Evolutionary conservation across 1,284 basidiomycete species (phyloP).

Genomic region (Takashimella koratensis): DNA sequence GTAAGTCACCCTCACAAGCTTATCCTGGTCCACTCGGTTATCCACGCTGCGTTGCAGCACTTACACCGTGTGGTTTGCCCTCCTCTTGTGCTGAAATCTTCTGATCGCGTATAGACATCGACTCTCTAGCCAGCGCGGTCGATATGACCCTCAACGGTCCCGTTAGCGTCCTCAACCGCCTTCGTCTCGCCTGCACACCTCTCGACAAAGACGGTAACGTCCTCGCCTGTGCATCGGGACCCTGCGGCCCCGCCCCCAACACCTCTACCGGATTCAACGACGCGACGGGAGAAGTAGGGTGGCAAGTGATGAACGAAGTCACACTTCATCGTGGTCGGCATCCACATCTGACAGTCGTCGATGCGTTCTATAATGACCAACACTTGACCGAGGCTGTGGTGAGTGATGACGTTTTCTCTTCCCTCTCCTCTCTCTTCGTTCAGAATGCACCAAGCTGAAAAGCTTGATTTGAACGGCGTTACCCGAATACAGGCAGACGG

Average conservation of each 20-base stretch:
- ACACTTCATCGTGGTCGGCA: constrained; percentile 86
- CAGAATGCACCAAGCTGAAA: too few species aligned
- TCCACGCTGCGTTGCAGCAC: too few species aligned
- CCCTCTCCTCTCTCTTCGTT: constrained; percentile 3
- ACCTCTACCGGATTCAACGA: too few species aligned
- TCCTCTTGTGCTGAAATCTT: too few species aligned
- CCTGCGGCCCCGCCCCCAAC: too few species aligned
- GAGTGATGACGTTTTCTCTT: constrained; percentile 45
- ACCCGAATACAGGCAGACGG: constrained; percentile 70
- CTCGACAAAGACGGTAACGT: constrained; percentile 60
- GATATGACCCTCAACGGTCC: constrained; percentile 59
- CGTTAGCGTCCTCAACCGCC: constrained; percentile 68
- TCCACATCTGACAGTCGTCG: constrained; percentile 89
- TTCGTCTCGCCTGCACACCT: constrained; percentile 79
- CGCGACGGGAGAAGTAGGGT: constrained; percentile 59
- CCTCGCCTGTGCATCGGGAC: constrained; percentile 47
- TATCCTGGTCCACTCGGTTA: background rate
- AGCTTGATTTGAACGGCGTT: too few species aligned
- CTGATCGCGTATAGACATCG: constrained; percentile 25
- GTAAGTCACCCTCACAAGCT: constrained; percentile 58
- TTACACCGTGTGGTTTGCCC: too few species aligned
- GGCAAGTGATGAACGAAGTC: constrained; percentile 98
- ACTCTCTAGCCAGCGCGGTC: constrained; percentile 61
- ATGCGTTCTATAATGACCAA: constrained; percentile 91
- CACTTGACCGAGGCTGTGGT: constrained; percentile 94